Conservation (phyloP, 495 filamentous ascomycete genomes). For the Penicillium soppii region DNA sequence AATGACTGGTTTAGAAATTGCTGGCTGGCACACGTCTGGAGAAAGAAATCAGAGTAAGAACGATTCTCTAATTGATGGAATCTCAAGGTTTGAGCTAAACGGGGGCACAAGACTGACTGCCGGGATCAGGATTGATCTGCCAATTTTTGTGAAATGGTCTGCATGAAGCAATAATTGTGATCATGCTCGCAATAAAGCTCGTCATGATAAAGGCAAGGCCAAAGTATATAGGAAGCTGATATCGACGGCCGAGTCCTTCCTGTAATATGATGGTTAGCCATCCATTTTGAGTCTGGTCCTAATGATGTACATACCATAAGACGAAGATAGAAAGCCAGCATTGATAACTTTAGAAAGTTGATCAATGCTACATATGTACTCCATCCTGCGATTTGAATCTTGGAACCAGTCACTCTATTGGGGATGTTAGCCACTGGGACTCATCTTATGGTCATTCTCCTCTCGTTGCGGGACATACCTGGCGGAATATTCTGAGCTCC, state of each 20-base stretch:
- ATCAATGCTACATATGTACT: slow-evolving; percentile 51
- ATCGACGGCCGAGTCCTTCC: slow-evolving; percentile 35
- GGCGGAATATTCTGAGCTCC: slow-evolving; percentile 33
- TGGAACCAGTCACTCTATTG: slow-evolving; percentile 47
- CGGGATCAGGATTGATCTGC: slow-evolving; percentile 57
- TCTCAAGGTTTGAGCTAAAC: background rate
- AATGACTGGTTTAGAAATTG: slow-evolving; percentile 43
- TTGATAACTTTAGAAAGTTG: slow-evolving; percentile 51
- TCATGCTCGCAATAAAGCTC: slow-evolving; percentile 46
- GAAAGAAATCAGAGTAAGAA: no score
- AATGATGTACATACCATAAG: slow-evolving; percentile 55
- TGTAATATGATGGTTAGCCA: background rate
- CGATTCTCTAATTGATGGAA: no score
- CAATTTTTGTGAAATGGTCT: slow-evolving; percentile 49
- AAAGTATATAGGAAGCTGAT: slow-evolving; percentile 44
- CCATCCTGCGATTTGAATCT: slow-evolving; percentile 55
- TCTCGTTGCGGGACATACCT: slow-evolving; percentile 17
- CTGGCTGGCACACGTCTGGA: slow-evolving; percentile 50
- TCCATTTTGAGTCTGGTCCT: no score
- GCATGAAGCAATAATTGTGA: slow-evolving; percentile 49
- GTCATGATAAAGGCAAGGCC: slow-evolving; percentile 45
- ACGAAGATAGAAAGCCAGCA: slow-evolving; percentile 53
- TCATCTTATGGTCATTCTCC: background rate
- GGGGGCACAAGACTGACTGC: slow-evolving; percentile 35
- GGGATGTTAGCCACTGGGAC: background rate